These are phyloP conservation scores for Corylus americana DNA, from an alignment of 306 rosid species.

Conservation along the genomic window DNA sequence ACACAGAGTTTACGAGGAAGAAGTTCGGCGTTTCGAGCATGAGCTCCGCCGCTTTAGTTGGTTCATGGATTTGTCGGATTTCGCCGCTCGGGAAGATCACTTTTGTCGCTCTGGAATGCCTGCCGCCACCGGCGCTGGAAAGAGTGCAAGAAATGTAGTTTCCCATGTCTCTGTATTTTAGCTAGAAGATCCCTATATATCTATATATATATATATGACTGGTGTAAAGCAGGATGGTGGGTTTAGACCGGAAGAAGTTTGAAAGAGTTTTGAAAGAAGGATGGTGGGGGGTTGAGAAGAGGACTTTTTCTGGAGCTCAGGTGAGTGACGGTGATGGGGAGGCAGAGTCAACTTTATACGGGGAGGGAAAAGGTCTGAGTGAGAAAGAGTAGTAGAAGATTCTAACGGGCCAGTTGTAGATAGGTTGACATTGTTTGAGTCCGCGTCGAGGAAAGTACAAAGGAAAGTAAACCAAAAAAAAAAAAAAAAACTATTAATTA, in stretches of 20 bases:
- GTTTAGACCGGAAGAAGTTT: background rate
- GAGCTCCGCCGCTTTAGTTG: slow-evolving; percentile 69
- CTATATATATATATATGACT: background rate
- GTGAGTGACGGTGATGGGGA: background rate
- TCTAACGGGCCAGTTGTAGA: slow-evolving; percentile 19
- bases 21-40: slow-evolving; percentile 81
- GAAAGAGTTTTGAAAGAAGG: background rate
- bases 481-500: background rate
- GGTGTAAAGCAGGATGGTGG: background rate
- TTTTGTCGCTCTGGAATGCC: slow-evolving; percentile 39
- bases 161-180: slow-evolving; percentile 45
- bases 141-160: slow-evolving; percentile 75
- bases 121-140: slow-evolving; percentile 35
- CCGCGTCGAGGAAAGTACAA: slow-evolving; percentile 21
- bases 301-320: background rate
- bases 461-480: background rate
- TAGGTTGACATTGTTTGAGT: slow-evolving; percentile 24
- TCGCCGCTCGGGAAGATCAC: slow-evolving; percentile 74
- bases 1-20: slow-evolving; percentile 54
- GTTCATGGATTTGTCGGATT: slow-evolving; percentile 30
- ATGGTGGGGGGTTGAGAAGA: background rate
- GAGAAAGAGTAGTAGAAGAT: slow-evolving; percentile 6
- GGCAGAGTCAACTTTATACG: background rate
- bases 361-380: slow-evolving; percentile 1
- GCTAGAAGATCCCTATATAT: background rate